Evolutionary conservation across 2,329 filamentous ascomycete genomes (phyloP), one percentile per base, ranked within the genome.

Genomic region (Colletotrichum destructivum): DNA sequence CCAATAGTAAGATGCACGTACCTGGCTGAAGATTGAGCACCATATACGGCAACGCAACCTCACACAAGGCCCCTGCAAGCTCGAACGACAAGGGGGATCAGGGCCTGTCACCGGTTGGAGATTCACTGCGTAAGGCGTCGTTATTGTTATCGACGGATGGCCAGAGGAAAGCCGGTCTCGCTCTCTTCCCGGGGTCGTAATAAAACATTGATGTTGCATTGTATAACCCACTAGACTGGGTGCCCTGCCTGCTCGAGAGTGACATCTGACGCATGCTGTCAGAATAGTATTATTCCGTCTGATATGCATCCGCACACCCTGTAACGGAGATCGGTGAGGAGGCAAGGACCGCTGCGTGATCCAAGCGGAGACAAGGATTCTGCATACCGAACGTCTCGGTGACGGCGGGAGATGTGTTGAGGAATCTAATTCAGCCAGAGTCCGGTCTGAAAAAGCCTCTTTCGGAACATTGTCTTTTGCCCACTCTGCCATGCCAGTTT

Each of bases 1-100:
- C 23, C 38, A 55, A 44, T 69, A 23, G 42, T 47, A 64, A 59
- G 46, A 62, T 40, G 51, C 60, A 72, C 46, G 60, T 69, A 72
- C 65, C 59, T 69, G 69, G 69, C 55, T 72, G 66, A 72, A 69
- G 69, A 72, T 63, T 47, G 59, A 42, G 59, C 59, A 63, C 69
- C 69, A 55, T 60, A 54, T 69, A 69, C 35, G 9, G 59, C 46
- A 63, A 62, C 56, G 56, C n/a, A 42, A 38, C 31, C 65, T 69
- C 16, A 23, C 42, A 60, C 38, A 40, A 63, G 38, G 38, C 38
- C 40, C 65, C 40, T 57, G 59, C 65, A 54, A 60, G 46, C 54
- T 21, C 49, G 40, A 38, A 60, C 49, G 59, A 47, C 31, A 68
- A 54, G 21, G 44, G 51, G 56, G 38, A 57, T 35, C 15, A 51